Base-by-base conservation (phyloP, 164 flowering plant species). In the Umbilicus rupestris region DNA sequence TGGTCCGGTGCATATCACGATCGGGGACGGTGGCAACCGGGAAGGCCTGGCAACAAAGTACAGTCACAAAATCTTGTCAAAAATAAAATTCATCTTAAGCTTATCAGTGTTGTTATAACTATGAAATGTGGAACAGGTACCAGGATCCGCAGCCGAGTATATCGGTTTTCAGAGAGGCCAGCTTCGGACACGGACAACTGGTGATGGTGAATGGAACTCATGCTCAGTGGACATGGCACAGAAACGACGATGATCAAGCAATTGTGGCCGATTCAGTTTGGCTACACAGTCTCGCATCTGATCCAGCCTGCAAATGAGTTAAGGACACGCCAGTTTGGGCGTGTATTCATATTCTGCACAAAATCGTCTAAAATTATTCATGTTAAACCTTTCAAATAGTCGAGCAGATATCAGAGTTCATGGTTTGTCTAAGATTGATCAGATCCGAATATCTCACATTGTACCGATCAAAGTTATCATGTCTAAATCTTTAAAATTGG, bases 1-100 rank as follows among this genome's bases (percentile, higher is more conserved):
- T 63, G 94, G 85, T 16, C 84, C 89, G 0, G 74, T 84, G 44
- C 62, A 88, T 67, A 82, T 88, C 22, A 83, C 80, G 26, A 79
- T 84, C 55, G 94, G 94, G 0, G 94, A 84, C 55, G 94, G 94
- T 28, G 94, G 94, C 0, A 88, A 88, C 68, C 75, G 85, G 0
- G 91, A 88, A 73, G 94, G 94, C 50, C 87, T 88, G 39, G 94
- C 91, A 0, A 68, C 3, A 4, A 64, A 70, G 85, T 82, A 68
- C 76, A 71, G 15, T 12, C 12, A 3, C 16, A 44, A 44, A 44
- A 15, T 12, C 15, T 44, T 47, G 16, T 41, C 0, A 0, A 41
- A 41, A 41, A 41, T 41, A 9, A 41, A 41, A 41, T 9, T 69
- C 16, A 17, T 0, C 12, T 22, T 22, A 26, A 41, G 28, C 1